Evolutionary conservation across 2,329 filamentous ascomycete species (phyloP), one percentile per base, ranked within the genome.

Genomic region (Sporothrix globosa): DNA sequence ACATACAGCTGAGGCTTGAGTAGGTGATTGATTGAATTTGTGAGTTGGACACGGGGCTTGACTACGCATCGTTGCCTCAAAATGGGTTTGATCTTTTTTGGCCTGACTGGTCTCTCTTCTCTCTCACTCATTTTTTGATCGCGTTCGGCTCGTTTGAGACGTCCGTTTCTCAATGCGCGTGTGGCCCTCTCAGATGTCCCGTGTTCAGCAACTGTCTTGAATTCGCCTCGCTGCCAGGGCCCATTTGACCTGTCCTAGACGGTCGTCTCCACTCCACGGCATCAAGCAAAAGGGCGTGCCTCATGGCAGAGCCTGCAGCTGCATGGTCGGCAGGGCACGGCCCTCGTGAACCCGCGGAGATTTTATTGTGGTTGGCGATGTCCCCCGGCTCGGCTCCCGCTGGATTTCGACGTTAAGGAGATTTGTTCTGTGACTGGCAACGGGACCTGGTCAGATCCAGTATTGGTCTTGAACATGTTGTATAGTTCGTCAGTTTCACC

Each of bases 131-230:
- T n/a, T 46, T 46, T 9, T 4, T 27, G 6, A 27, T 46, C 13
- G 58, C 24, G 21, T 39, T 66, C 63, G 63, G 63, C 30, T 52
- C 19, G 63, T 21, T 27, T 66, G 63, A 52, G 46, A 66, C 63
- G 0, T 30, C 1, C 2, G 46, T 53, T 19, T 52, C 19, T 50
- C 19, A 39, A 24, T 21, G 21, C 21, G n/a, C n/a, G 10, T n/a
- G 10, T 19, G 30, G 4, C 54, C 19, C 21, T 13, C 41, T 13
- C 11, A 0, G 11, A 44, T 44, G 11, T 44, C 11, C 30, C 17
- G 54, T 19, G n/a, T n/a, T 56, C 53, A 27, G 53, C 10, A 5
- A 30, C 11, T 54, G 52, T 54, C 52, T 54, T 27, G 52, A 27
- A 27, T 11, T 17, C 24, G 52, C 24, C 52, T 27, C 13, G 9